phyloP scores from a whole-genome alignment of 768 basidiomycete genomes.

The Lepiota venenata region DNA sequence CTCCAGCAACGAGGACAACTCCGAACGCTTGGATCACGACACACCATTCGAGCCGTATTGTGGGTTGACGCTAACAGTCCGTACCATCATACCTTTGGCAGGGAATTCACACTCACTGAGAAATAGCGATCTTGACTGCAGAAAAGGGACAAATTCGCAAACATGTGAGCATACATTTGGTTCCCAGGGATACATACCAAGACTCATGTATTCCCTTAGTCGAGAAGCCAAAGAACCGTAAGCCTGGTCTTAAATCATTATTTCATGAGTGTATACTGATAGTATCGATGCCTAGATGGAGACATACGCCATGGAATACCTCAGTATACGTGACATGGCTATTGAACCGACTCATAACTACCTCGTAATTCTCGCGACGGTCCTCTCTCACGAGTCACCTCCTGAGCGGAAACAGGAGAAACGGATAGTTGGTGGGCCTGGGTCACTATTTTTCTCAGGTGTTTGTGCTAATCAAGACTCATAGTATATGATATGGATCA shows the following conservation, averaged over 20 bases:
- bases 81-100: neutral
- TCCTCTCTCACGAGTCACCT: neutral
- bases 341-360: conserved; percentile 4
- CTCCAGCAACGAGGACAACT: neutral
- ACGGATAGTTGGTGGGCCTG: conserved; percentile 1
- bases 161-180: neutral
- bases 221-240: conserved; percentile 4
- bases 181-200: neutral
- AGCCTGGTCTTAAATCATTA: neutral
- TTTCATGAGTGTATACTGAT: too few relatives aligned
- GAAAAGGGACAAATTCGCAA: conserved; percentile 1
- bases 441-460: neutral
- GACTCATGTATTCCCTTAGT: neutral
- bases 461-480: neutral
- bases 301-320: neutral
- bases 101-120: neutral
- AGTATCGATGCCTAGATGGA: neutral
- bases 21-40: neutral
- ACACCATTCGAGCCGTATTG: neutral
- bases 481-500: conserved; percentile 5
- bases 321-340: conserved; percentile 3
- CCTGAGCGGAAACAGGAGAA: conserved; percentile 2
- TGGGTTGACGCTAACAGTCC: conserved; percentile 6
- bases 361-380: neutral
- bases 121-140: neutral